A percentile compares a stretch with the other conserved stretches of the same genome.
Evolutionary conservation across 1,139 yeast genomes (phyloP).

Genomic region (Lodderomyces oxycetoniae): DNA sequence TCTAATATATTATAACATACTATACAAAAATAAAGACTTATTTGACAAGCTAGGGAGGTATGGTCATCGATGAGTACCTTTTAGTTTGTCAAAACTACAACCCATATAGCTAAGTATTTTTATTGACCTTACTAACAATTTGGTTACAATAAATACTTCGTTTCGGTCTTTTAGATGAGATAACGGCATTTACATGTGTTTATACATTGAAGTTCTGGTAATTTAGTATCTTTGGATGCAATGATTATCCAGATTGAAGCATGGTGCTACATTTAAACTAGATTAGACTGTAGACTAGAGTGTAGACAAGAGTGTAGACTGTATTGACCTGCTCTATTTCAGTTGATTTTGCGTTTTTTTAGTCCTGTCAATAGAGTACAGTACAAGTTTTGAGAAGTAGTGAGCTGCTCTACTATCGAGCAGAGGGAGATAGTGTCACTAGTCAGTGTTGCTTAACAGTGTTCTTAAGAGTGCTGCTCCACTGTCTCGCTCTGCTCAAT

Average conservation of each 20-base stretch:
- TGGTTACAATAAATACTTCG: slow-evolving; percentile 67
- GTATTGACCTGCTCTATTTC: no score
- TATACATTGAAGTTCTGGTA: slow-evolving; percentile 21
- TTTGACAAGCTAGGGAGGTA: slow-evolving; percentile 11
- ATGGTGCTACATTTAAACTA: slow-evolving; percentile 51
- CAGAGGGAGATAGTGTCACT: no score
- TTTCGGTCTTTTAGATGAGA: slow-evolving; percentile 69
- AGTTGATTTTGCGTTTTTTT: no score
- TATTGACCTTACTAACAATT: slow-evolving; percentile 57
- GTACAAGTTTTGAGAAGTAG: no score
- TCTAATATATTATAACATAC: slow-evolving; percentile 49
- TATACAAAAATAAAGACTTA: slow-evolving; percentile 45
- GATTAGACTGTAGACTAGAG: no score
- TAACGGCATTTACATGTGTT: slow-evolving; percentile 29
- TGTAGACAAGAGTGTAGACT: no score
- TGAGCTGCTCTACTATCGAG: no score
- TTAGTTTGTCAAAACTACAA: slow-evolving; percentile 9
- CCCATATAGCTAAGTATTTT: slow-evolving; percentile 47
- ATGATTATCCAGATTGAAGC: slow-evolving; percentile 36
- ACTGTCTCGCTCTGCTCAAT: no score
- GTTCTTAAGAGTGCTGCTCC: no score
- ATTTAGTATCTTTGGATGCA: slow-evolving; percentile 14
- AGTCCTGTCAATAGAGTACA: no score
- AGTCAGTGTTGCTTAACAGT: no score
- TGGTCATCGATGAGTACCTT: slow-evolving; percentile 13